Base-by-base conservation (phyloP, 2,329 filamentous ascomycete species). In the Trichoderma oligosporum region DNA sequence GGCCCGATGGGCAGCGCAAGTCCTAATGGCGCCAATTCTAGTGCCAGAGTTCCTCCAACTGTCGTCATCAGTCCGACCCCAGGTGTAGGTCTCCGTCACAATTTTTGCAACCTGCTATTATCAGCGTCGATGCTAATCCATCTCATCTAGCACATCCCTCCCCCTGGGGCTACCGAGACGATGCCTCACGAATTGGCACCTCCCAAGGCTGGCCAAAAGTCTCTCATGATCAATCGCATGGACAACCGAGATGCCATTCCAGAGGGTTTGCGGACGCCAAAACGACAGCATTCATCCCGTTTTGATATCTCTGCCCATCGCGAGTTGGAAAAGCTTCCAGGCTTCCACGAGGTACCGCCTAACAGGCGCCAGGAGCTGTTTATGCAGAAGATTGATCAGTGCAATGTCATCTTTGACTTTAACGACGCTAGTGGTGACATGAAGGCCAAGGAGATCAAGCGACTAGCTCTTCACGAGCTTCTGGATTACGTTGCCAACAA, bases 391-490 rank as follows among this genome's bases (percentile, higher is more conserved):
- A 94, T 99, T 66, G 94, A 97, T 68, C 94, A 99, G 73, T 99
- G 94, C 79, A 99, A 99, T 71, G 95, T 99, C 78, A 99, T 99
- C 68, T 99, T 99, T 71, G 94, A 99, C 76, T 99, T 99, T 78
- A 99, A 97, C 71, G 94, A 99, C 74, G 91, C 93, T 47, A 96
- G 90, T 63, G 92, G 88, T 64, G 94, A 99, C 71, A 97, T 99
- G 92, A 99, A 99, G 74, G 96, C 93, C 46, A 99, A 99, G 78
- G 94, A 99, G 76, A 97, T 99, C 81, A 99, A 99, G 80, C 85
- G 94, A 68, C 78, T 99, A 64, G 94, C 94, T 39, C 81, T 99
- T 42, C 94, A 99, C 71, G 94, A 99, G 73, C 80, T 99, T 61
- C 82, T 99, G 62, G 94, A 99, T 73, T 99, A 99, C 70, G 94